Conservation (phyloP, 257 asterid species). For the Asclepias syriaca region DNA sequence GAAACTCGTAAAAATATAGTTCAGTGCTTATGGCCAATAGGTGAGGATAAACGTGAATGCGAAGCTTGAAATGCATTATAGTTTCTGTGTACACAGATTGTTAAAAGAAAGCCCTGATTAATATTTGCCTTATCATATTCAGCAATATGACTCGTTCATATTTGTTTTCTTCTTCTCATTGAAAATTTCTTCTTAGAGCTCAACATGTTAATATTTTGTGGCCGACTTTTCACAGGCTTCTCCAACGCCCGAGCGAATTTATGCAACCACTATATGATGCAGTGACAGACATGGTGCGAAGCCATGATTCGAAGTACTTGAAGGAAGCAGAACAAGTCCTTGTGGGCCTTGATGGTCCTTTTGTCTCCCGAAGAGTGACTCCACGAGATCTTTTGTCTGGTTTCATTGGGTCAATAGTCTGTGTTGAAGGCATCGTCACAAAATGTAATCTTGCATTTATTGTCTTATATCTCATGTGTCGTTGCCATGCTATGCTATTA, state of each 20-base stretch:
- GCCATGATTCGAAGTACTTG: conserved; percentile 66
- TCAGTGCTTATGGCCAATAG: neutral
- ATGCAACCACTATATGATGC: conserved; percentile 88
- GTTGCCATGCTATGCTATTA: neutral
- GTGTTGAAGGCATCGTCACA: conserved; percentile 89
- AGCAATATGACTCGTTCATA: neutral
- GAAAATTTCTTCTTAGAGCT: neutral
- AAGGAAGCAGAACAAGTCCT: conserved; percentile 88
- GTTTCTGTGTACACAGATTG: neutral
- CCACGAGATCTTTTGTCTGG: conserved; percentile 92
- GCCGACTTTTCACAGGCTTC: conserved; percentile 45
- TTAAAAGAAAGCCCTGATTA: neutral
- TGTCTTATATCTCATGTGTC: neutral
- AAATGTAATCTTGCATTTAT: conserved; percentile 45
- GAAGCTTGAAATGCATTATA: neutral
- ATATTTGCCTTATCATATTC: neutral
- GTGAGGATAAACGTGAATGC: neutral
- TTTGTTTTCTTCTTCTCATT: conserved; percentile 4
- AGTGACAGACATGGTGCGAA: conserved; percentile 62
- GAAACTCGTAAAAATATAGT: neutral
- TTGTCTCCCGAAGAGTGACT: conserved; percentile 88
- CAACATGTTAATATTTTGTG: neutral
- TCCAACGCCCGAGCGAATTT: conserved; percentile 87
- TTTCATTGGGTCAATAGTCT: conserved; percentile 90
- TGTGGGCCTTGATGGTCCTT: conserved; percentile 94